These are phyloP conservation scores for Thelonectria blattea DNA, from an alignment of 2,329 filamentous ascomycete genomes.

Conservation along the genomic window DNA sequence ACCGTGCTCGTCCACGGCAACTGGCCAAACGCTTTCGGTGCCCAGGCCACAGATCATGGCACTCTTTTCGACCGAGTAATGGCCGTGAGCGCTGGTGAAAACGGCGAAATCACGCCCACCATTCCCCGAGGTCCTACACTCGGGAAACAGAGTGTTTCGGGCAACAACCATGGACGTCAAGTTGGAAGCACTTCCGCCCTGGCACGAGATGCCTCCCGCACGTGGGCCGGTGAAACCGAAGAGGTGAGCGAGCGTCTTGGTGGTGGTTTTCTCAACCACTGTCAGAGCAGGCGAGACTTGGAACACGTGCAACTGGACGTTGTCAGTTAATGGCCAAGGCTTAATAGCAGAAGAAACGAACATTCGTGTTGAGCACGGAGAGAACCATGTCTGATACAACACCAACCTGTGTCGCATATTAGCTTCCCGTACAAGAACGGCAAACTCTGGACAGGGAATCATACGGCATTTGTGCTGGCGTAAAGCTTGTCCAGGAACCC, in stretches of 20 bases:
- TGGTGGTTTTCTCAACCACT: conserved; percentile 84
- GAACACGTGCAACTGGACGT: conserved; percentile 71
- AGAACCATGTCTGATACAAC: conserved; percentile 85
- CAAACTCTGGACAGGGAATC: conserved; percentile 32
- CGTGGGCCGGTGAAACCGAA: conserved; percentile 77
- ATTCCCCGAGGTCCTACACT: conserved; percentile 77
- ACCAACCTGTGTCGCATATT: conserved; percentile 64
- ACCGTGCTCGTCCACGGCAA: conserved; percentile 76
- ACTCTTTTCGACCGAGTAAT: conserved; percentile 94
- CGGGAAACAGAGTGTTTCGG: conserved; percentile 82
- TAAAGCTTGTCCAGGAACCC: conserved; percentile 97
- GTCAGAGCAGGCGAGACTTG: conserved; percentile 90
- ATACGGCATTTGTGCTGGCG: conserved; percentile 81
- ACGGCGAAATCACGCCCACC: conserved; percentile 71
- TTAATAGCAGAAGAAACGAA: conserved; percentile 44
- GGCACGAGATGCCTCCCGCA: conserved; percentile 77
- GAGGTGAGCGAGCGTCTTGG: conserved; percentile 72
- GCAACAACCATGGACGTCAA: conserved; percentile 85
- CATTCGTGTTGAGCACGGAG: conserved; percentile 88
- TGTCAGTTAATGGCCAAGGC: conserved; percentile 16
- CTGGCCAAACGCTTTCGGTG: conserved; percentile 71
- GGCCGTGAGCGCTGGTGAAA: conserved; percentile 88
- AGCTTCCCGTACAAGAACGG: background rate
- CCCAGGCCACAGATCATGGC: conserved; percentile 91
- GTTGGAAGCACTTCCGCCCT: conserved; percentile 86